Percentiles rank a stretch among this genome's conserved stretches.
These are phyloP conservation scores for Microbotryum silenes-acaulis DNA, from an alignment of 1,284 basidiomycete species.

Conservation along the genomic window DNA sequence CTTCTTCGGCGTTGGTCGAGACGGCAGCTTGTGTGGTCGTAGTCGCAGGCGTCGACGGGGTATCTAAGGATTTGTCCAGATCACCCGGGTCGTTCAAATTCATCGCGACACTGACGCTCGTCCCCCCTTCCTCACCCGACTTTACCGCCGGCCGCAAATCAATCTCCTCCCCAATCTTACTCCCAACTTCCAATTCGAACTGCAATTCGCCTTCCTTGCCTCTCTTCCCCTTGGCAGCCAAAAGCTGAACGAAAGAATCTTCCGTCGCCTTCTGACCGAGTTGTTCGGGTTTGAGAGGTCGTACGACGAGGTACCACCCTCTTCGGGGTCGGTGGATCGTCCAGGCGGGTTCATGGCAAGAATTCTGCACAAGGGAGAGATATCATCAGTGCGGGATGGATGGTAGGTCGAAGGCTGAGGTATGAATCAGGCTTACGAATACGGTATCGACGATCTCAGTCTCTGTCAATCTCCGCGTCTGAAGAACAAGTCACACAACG, in stretches of 20 bases:
- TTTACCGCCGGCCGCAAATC: neutral
- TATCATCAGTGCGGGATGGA: no score
- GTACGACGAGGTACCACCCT: slow-evolving; percentile 3
- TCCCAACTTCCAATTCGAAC: neutral
- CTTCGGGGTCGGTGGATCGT: neutral
- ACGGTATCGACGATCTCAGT: slow-evolving; percentile 1
- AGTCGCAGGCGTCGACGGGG: no score
- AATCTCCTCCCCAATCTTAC: neutral
- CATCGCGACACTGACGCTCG: no score
- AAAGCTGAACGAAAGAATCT: neutral
- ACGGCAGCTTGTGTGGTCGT: no score
- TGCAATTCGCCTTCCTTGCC: neutral
- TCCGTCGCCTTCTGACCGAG: neutral
- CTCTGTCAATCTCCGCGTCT: neutral
- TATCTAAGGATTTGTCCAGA: no score
- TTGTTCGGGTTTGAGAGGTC: neutral
- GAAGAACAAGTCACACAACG: neutral
- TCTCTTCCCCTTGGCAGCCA: no score
- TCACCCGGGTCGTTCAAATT: no score
- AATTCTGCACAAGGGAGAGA: neutral
- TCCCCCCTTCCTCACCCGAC: no score
- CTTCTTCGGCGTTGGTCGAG: no score
- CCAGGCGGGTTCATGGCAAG: neutral
- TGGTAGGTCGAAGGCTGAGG: no score
- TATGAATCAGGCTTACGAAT: neutral